Base-by-base conservation (phyloP, 2,329 filamentous ascomycete species). In the Periconia digitata region DNA sequence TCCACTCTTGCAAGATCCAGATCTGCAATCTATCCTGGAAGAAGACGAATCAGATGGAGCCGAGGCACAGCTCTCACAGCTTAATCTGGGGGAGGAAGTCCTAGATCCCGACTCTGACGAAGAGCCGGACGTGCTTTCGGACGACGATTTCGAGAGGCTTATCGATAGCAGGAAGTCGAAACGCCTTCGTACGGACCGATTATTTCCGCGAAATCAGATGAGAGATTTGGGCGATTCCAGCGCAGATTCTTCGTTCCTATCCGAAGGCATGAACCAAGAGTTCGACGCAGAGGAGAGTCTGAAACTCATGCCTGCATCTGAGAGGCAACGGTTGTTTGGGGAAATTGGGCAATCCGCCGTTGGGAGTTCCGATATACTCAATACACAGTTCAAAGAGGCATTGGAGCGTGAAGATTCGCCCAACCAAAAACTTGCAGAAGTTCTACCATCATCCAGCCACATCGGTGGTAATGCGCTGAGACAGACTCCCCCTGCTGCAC, bases 41-140 rank as follows among this genome's bases (percentile, higher is more conserved):
- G 76, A 89, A 58, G 85, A 87, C 49, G 85, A 87, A 51, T 78
- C 77, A 17, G 77, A 83, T 15, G 71, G 84, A n/a, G 76, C 68
- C 10, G 67, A 66, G 44, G 57, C 69, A 24, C 60, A 72, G 40
- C 47, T 72, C 7, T 72, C 69, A 6, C 69, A 72, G 40, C 73
- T 90, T 21, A 88, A 82, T 50, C 71, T 90, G 1, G 66, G 67
- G 3, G 73, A 72, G 32, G 64, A 64, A 18, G 54, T 63, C 7
- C n/a, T n/a, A n/a, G n/a, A n/a, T n/a, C 54, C 49, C 6, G 60
- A 60, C 17, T 66, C 59, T 1, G 55, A 67, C 12, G 62, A 66
- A 6, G 63, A 69, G 35, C 54, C 50, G 15, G 59, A 59, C 29
- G 52, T 70, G 27, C 44, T 62, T 8, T 64, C 57, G 4, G 66